Evolutionary conservation across 2,329 filamentous ascomycete genomes (phyloP), one percentile per base, ranked within the genome.

Genomic region (Exophiala bonariae): DNA sequence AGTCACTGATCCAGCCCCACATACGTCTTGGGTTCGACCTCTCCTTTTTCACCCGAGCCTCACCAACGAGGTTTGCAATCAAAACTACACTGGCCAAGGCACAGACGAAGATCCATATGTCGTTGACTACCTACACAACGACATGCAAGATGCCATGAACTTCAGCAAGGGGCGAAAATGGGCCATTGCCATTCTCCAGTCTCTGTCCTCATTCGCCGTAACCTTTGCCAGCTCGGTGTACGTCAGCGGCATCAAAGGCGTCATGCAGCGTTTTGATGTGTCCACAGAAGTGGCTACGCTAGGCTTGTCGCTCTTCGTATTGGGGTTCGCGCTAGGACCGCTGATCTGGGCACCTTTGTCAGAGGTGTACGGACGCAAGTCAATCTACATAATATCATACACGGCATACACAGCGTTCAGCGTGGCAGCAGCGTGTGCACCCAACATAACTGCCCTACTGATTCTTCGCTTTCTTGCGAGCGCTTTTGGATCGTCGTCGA

Each of bases 361-460:
- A 42, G 62, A 64, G 41, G 56, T 37, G 55, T 59, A 43, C 30
- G 63, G 62, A 19, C 56, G 63, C 17, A 54, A 46, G 46, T 41
- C 69, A 0, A 77, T 80, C 2, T 78, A 83, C 2, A 62, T 84
- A n/a, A 67, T 66, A 2, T 81, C 82, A 10, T 83, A 82, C 66
- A 82, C 84, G 43, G 63, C 85, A 6, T 76, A 79, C 0, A 76
- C 75, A 0, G 76, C 80, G 48, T 87, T 88, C 63, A 78, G 75
- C 5, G 85, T 87, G 55, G 83, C 67, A 2, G 81, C 75, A 0
- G 85, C 81, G 0, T 76, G 77, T 0, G 75, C 81, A 2, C 83
- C 85, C 60, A 81, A 87, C 58, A 68, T 87, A 1, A 81, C 86
- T 61, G 83, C 83, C 0, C 59, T 88, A 8, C 75, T 86, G 69